Percentiles rank a stretch among this genome's conserved stretches.
Conservation (phyloP, 2,329 filamentous ascomycete species). For the Paecilomyces dactylethromorphus region DNA sequence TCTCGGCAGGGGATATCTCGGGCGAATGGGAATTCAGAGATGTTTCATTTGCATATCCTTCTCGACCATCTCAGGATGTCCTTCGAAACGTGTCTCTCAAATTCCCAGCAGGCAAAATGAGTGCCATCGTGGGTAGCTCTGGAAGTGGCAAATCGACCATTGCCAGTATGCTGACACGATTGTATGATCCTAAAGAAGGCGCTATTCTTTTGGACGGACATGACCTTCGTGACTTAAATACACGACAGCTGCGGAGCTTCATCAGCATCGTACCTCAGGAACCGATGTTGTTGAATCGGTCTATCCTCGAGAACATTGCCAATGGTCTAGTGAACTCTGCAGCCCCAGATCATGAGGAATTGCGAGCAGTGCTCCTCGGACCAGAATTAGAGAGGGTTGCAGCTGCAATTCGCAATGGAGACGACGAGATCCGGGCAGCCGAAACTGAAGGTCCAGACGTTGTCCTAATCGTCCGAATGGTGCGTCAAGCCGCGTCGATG, state of each 20-base stretch:
- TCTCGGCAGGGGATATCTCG: too few relatives aligned
- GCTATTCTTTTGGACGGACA: constrained; percentile 69
- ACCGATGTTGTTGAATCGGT: constrained; percentile 73
- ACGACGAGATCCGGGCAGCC: too few relatives aligned
- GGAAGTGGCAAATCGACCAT: constrained; percentile 44
- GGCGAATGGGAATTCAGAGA: constrained; percentile 26
- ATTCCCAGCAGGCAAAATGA: too few relatives aligned
- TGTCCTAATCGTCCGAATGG: too few relatives aligned
- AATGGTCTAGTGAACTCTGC: too few relatives aligned
- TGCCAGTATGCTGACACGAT: constrained; percentile 32
- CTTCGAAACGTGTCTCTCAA: constrained; percentile 48
- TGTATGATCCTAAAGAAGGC: constrained; percentile 74
- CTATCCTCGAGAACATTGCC: constrained; percentile 80
- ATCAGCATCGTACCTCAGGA: constrained; percentile 84
- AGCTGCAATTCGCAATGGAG: too few relatives aligned
- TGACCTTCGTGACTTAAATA: constrained; percentile 67
- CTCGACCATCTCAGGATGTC: constrained; percentile 13
- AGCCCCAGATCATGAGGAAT: too few relatives aligned
- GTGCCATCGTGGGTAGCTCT: constrained; percentile 28
- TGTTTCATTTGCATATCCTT: constrained; percentile 39
- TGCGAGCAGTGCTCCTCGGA: too few relatives aligned
- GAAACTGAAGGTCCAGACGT: too few relatives aligned
- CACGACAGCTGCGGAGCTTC: constrained; percentile 76
- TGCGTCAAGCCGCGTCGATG: too few relatives aligned
- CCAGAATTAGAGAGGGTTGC: too few relatives aligned